A percentile compares a stretch with the other conserved stretches of the same genome.
phyloP scores from a whole-genome alignment of 441 rosid genomes.

The Euphorbia corollata region DNA sequence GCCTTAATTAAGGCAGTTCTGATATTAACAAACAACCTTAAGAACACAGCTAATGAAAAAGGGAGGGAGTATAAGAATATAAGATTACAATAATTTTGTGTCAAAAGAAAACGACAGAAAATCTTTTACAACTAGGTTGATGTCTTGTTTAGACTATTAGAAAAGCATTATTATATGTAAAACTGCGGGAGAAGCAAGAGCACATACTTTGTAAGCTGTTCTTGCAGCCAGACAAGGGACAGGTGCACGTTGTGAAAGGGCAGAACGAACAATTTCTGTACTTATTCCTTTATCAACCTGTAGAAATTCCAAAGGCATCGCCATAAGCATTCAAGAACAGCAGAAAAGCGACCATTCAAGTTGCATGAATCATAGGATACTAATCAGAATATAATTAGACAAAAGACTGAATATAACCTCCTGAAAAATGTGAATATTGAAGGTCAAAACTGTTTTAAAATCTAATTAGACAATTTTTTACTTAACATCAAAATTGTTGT shows the following conservation, averaged over 20 bases:
- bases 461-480: not conserved
- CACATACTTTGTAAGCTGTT: constrained; percentile 65
- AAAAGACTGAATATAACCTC: not conserved
- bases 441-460: not conserved
- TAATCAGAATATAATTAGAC: not conserved
- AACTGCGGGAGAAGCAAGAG: constrained; percentile 11
- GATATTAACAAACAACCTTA: too few relatives aligned
- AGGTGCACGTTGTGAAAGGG: constrained; percentile 72
- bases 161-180: not conserved
- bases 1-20: too few relatives aligned
- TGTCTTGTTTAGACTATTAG: not conserved
- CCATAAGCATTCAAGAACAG: not conserved
- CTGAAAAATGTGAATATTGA: not conserved
- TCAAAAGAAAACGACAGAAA: not conserved
- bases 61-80: too few relatives aligned
- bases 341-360: not conserved
- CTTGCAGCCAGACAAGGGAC: constrained; percentile 81
- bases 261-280: constrained; percentile 86
- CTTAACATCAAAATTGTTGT: not conserved
- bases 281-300: constrained; percentile 81
- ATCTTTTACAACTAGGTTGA: not conserved
- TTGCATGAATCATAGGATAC: not conserved
- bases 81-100: not conserved
- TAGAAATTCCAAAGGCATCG: constrained; percentile 17
- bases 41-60: too few relatives aligned